These are phyloP conservation scores for Metschnikowia hibisci DNA, from an alignment of 805 yeast species.

Conservation along the genomic window DNA sequence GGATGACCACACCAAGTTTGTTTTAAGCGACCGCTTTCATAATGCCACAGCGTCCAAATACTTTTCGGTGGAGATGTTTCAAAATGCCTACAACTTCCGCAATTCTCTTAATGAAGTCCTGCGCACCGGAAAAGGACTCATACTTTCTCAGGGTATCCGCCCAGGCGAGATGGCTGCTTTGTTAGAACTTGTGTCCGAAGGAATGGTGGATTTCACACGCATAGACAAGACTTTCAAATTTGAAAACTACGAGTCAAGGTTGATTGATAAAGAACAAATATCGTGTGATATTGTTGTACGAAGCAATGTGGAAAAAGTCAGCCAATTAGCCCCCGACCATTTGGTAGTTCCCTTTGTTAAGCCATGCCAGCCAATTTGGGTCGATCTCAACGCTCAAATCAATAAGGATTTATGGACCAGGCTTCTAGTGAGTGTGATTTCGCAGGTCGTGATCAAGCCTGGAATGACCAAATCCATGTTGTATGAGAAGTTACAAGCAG, in stretches of 20 bases:
- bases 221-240: conserved; percentile 53
- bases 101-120: conserved; percentile 39
- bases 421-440: conserved; percentile 44
- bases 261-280: conserved; percentile 61
- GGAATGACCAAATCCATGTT: conserved; percentile 27
- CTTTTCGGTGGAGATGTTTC: conserved; percentile 36
- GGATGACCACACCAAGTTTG: conserved; percentile 44
- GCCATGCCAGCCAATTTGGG: conserved; percentile 70
- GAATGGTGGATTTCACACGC: conserved; percentile 15
- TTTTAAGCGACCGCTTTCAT: conserved; percentile 51
- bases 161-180: conserved; percentile 63
- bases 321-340: conserved; percentile 4
- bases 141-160: conserved; percentile 51
- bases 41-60: conserved; percentile 37
- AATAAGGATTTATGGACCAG: conserved; percentile 59
- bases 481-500: conserved; percentile 25
- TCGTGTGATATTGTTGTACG: conserved; percentile 59
- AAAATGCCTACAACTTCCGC: conserved; percentile 45
- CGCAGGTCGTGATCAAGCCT: conserved; percentile 34
- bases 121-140: conserved; percentile 48
- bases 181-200: conserved; percentile 48
- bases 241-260: conserved; percentile 70
- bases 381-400: conserved; percentile 59
- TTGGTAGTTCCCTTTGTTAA: conserved; percentile 53
- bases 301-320: conserved; percentile 10